These are phyloP conservation scores for Inonotus obliquus DNA, from an alignment of 1,284 basidiomycete species.

Conservation along the genomic window DNA sequence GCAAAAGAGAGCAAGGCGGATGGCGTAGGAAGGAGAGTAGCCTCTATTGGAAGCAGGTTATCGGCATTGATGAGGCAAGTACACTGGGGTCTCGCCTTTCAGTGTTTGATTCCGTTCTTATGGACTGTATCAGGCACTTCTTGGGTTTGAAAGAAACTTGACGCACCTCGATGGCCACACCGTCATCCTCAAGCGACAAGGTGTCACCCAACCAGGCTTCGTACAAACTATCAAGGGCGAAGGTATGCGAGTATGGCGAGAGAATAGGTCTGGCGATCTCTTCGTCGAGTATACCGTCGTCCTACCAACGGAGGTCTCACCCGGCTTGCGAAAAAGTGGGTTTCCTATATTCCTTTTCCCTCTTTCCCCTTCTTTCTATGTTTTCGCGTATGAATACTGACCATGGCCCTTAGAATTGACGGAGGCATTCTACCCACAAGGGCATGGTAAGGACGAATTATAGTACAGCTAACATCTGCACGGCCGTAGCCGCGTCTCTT, in stretches of 20 bases:
- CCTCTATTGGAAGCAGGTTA: slow-evolving; percentile 85
- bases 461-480: slow-evolving; percentile 26
- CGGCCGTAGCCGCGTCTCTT: background rate
- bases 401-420: slow-evolving; percentile 42
- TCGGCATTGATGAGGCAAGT: slow-evolving; percentile 83
- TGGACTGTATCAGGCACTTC: slow-evolving; percentile 51
- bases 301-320: slow-evolving; percentile 66
- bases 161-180: slow-evolving; percentile 86
- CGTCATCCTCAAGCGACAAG: slow-evolving; percentile 65
- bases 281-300: slow-evolving; percentile 91
- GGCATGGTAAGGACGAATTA: slow-evolving; percentile 48
- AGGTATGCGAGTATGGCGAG: slow-evolving; percentile 80
- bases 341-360: slow-evolving; percentile 18
- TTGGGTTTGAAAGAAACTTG: slow-evolving; percentile 81
- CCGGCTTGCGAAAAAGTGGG: slow-evolving; percentile 67
- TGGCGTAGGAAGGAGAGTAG: slow-evolving; percentile 87
- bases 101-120: slow-evolving; percentile 4
- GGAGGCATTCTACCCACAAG: slow-evolving; percentile 48
- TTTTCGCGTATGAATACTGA: slow-evolving; percentile 7
- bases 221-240: slow-evolving; percentile 84
- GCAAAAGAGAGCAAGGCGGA: slow-evolving; percentile 67
- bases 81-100: background rate
- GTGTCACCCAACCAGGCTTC: slow-evolving; percentile 89
- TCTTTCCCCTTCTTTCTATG: slow-evolving; percentile 22
- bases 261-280: slow-evolving; percentile 69